Percentiles rank a stretch among this genome's conserved stretches.
Conservation (phyloP, 108 stramenopile genomes). For the Skeletonema menzelii region DNA sequence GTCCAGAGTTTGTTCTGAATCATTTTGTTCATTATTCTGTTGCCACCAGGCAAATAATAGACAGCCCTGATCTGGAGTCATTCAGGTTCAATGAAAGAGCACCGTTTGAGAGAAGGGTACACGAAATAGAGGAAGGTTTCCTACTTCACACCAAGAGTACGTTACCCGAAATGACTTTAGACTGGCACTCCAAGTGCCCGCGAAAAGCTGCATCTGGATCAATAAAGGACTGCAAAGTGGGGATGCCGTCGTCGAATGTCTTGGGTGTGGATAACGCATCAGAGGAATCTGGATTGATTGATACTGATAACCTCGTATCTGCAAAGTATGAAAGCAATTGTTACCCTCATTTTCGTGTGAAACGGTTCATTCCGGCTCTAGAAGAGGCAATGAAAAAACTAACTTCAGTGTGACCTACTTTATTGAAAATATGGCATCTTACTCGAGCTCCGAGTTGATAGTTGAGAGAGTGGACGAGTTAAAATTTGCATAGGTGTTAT, state of each 20-base stretch:
- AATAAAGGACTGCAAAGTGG: slow-evolving; percentile 23
- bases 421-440: neutral
- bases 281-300: neutral
- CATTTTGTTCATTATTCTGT: slow-evolving; percentile 44
- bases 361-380: slow-evolving; percentile 17
- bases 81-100: slow-evolving; percentile 19
- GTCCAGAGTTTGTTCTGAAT: slow-evolving; percentile 33
- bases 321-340: slow-evolving; percentile 26
- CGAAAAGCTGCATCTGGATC: slow-evolving; percentile 6
- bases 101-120: slow-evolving; percentile 39
- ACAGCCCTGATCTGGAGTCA: slow-evolving; percentile 3
- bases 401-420: neutral
- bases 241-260: slow-evolving; percentile 26
- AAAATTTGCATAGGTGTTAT: slow-evolving; percentile 50
- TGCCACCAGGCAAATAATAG: slow-evolving; percentile 22
- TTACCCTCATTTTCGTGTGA: slow-evolving; percentile 23
- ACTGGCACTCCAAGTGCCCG: slow-evolving; percentile 25
- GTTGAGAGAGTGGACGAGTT: slow-evolving; percentile 11
- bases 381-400: slow-evolving; percentile 9
- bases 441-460: slow-evolving; percentile 26
- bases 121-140: slow-evolving; percentile 37
- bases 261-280: neutral
- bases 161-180: slow-evolving; percentile 20
- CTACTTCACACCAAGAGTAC: slow-evolving; percentile 44
- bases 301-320: neutral